Conservation (phyloP, 331 rosid species). For the Quercus phellos region DNA sequence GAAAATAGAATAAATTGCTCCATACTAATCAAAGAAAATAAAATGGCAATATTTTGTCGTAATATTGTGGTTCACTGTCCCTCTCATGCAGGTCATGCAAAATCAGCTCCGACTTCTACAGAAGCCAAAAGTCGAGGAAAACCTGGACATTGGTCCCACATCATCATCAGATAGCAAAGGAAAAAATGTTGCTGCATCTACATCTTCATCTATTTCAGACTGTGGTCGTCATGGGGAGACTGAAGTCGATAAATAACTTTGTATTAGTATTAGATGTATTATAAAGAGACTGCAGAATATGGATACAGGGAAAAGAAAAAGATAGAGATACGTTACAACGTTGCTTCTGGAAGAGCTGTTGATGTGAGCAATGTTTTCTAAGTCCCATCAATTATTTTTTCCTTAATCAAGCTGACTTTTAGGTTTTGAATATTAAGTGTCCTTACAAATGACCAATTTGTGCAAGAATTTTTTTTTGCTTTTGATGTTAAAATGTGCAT, state of each 20-base stretch:
- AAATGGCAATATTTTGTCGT: background rate
- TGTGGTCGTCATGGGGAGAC: constrained; percentile 26
- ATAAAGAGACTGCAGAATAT: constrained; percentile 31
- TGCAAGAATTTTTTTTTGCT: background rate
- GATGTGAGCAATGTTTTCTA: background rate
- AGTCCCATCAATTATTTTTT: background rate
- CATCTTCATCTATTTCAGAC: constrained; percentile 29
- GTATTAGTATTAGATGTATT: constrained; percentile 12
- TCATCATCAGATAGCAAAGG: constrained; percentile 42
- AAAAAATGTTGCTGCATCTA: constrained; percentile 29
- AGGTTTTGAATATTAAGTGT: background rate
- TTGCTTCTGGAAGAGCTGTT: background rate
- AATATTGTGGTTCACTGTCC: background rate
- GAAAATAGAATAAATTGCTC: background rate
- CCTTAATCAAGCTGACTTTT: background rate
- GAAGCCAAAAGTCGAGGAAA: constrained; percentile 29
- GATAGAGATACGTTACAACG: background rate
- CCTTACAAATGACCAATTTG: background rate
- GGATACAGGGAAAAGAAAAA: constrained; percentile 38
- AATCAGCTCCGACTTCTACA: constrained; percentile 55
- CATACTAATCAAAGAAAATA: background rate
- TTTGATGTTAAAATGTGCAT: background rate
- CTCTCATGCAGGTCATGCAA: constrained; percentile 44
- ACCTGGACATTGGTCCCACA: constrained; percentile 17
- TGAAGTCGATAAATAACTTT: constrained; percentile 24